phyloP scores from a whole-genome alignment of 2,329 filamentous ascomycete species.

The Dactylonectria macrodidyma region DNA sequence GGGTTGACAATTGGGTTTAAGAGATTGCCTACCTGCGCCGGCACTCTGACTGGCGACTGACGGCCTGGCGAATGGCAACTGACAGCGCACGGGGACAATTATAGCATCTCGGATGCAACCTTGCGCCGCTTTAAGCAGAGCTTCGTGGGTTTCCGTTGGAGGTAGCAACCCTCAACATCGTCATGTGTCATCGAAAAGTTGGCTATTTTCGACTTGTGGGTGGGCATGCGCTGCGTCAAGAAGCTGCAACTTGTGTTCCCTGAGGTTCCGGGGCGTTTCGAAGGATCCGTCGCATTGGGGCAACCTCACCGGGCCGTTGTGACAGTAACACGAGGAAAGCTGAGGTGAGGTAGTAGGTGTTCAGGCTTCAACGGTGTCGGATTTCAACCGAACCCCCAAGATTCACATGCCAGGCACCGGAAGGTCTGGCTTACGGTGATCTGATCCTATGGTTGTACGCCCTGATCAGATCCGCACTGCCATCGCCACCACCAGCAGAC shows the following conservation, averaged over 20 bases:
- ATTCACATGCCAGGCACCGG: conserved; percentile 32
- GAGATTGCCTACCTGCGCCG: conserved; percentile 20
- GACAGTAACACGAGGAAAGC: not conserved
- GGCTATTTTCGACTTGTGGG: not conserved
- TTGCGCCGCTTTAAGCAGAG: conserved; percentile 30
- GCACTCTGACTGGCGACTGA: not conserved
- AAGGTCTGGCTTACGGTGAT: conserved; percentile 12
- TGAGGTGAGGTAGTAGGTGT: not conserved
- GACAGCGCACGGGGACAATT: conserved; percentile 27
- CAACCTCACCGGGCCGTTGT: not conserved
- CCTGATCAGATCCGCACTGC: conserved; percentile 8
- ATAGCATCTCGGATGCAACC: conserved; percentile 20
- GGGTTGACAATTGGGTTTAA: conserved; percentile 10
- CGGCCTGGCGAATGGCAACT: conserved; percentile 24
- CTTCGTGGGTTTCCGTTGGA: conserved; percentile 6
- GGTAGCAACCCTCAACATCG: conserved; percentile 12
- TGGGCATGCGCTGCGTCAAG: not conserved
- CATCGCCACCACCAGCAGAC: not conserved
- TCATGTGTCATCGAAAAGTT: conserved; percentile 9
- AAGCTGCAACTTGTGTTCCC: not conserved
- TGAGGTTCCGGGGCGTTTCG: not conserved
- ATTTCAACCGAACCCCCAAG: conserved; percentile 3
- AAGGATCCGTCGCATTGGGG: not conserved
- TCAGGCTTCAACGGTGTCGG: not conserved
- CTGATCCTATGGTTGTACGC: conserved; percentile 20